phyloP scores from a whole-genome alignment of 495 filamentous ascomycete species.

The Lophiotrema nucula region DNA sequence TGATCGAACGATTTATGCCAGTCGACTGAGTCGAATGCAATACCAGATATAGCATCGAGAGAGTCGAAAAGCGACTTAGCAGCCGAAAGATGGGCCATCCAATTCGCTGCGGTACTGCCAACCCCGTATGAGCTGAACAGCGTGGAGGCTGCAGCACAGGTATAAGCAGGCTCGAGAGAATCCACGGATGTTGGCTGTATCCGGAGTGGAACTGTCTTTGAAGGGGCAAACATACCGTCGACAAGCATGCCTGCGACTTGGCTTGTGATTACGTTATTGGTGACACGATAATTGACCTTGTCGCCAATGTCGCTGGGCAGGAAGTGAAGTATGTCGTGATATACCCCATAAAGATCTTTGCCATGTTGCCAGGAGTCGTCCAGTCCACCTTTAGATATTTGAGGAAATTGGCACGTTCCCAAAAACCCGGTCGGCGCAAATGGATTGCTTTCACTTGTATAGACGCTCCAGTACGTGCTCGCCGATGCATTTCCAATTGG shows the following conservation, averaged over 20 bases:
- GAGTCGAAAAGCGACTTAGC: constrained; percentile 49
- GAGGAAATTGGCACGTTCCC: constrained; percentile 69
- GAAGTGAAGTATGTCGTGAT: constrained; percentile 58
- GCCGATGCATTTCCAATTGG: constrained; percentile 43
- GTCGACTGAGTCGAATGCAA: constrained; percentile 50
- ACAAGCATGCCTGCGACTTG: constrained; percentile 67
- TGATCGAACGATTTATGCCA: constrained; percentile 68
- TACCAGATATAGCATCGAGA: constrained; percentile 61
- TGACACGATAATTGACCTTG: constrained; percentile 59
- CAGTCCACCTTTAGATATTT: constrained; percentile 63
- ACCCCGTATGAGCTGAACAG: constrained; percentile 51
- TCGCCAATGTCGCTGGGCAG: constrained; percentile 49
- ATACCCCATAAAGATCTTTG: constrained; percentile 61
- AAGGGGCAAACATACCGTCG: constrained; percentile 54
- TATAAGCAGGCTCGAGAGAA: constrained; percentile 63
- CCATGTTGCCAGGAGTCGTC: constrained; percentile 68
- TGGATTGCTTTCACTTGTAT: constrained; percentile 56
- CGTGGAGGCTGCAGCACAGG: constrained; percentile 49
- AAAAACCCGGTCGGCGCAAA: constrained; percentile 57
- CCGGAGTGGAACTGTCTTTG: constrained; percentile 44
- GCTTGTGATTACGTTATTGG: constrained; percentile 68
- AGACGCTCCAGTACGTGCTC: constrained; percentile 57
- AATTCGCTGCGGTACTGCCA: constrained; percentile 46
- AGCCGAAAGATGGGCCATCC: constrained; percentile 59
- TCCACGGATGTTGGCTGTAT: constrained; percentile 56